These are phyloP conservation scores for Hypoxylon fragiforme DNA, from an alignment of 495 filamentous ascomycete genomes.

Conservation along the genomic window DNA sequence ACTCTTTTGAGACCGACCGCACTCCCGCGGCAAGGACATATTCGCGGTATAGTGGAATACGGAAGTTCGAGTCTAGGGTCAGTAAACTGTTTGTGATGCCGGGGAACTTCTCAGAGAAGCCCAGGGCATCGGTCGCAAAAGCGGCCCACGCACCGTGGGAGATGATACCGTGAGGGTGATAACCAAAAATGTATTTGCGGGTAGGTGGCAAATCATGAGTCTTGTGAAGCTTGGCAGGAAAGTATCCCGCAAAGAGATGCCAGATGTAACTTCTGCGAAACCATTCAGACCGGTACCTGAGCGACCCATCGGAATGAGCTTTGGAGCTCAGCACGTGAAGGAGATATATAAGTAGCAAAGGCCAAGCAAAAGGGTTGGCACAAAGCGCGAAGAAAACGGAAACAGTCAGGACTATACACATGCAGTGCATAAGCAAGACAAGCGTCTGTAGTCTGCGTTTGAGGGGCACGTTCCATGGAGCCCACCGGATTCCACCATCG, in stretches of 20 bases:
- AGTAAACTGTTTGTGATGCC: slow-evolving; percentile 94
- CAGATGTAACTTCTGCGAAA: slow-evolving; percentile 76
- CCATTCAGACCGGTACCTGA: slow-evolving; percentile 72
- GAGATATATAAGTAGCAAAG: slow-evolving; percentile 86
- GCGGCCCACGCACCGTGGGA: slow-evolving; percentile 92
- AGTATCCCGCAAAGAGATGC: slow-evolving; percentile 90
- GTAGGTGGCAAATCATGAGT: slow-evolving; percentile 76
- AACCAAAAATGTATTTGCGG: slow-evolving; percentile 96
- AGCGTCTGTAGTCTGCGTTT: slow-evolving; percentile 85
- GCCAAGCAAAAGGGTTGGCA: slow-evolving; percentile 89
- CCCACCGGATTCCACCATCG: slow-evolving; percentile 66
- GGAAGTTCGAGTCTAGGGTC: slow-evolving; percentile 92
- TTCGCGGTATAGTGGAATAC: slow-evolving; percentile 90
- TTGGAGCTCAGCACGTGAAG: slow-evolving; percentile 81
- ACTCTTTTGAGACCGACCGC: slow-evolving; percentile 85
- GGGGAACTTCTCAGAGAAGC: slow-evolving; percentile 87
- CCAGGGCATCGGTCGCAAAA: slow-evolving; percentile 87
- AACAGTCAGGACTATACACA: slow-evolving; percentile 73
- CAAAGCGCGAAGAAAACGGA: slow-evolving; percentile 90
- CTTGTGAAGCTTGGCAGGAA: slow-evolving; percentile 84
- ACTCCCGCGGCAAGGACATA: slow-evolving; percentile 86
- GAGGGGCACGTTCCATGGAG: slow-evolving; percentile 83
- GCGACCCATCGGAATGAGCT: slow-evolving; percentile 70
- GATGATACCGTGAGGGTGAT: slow-evolving; percentile 97
- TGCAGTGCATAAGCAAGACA: slow-evolving; percentile 81